Conservation (phyloP, 2,329 filamentous ascomycete species). For the Shiraia bambusicola region DNA sequence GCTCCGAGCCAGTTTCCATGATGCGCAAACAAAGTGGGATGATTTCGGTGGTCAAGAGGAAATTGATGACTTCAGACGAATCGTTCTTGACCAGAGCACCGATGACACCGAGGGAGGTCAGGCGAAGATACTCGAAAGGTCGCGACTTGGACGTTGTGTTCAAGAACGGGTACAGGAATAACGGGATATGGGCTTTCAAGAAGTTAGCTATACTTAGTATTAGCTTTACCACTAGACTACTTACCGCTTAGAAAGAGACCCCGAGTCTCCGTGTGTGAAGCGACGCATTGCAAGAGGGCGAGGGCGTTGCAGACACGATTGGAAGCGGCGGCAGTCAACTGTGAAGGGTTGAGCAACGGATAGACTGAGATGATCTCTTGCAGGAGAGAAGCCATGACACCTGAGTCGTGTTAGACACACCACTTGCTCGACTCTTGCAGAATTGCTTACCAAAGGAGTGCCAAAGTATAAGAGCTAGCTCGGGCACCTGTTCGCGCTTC, state of each 20-base stretch:
- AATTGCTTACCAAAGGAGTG: conserved; percentile 81
- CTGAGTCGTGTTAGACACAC: conserved; percentile 50
- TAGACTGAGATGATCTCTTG: conserved; percentile 99
- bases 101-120: conserved; percentile 95
- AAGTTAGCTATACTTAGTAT: conserved; percentile 15
- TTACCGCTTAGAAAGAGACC: conserved; percentile 89
- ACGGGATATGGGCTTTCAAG: conserved; percentile 80
- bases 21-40: conserved; percentile 96
- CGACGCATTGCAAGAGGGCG: conserved; percentile 92
- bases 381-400: conserved; percentile 95
- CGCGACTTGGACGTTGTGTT: conserved; percentile 98
- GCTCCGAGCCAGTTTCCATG: conserved; percentile 97
- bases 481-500: conserved; percentile 96
- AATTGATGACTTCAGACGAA: conserved; percentile 98
- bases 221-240: not conserved
- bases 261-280: conserved; percentile 93
- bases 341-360: conserved; percentile 91
- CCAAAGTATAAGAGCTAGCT: conserved; percentile 94
- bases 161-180: conserved; percentile 96
- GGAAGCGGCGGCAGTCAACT: conserved; percentile 94
- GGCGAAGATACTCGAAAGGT: conserved; percentile 93
- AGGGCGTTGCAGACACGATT: conserved; percentile 98
- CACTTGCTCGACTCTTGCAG: no score
- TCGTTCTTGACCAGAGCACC: conserved; percentile 98
- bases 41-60: conserved; percentile 96